phyloP scores from a whole-genome alignment of 345 rosid species.

The Aquilaria sinensis region DNA sequence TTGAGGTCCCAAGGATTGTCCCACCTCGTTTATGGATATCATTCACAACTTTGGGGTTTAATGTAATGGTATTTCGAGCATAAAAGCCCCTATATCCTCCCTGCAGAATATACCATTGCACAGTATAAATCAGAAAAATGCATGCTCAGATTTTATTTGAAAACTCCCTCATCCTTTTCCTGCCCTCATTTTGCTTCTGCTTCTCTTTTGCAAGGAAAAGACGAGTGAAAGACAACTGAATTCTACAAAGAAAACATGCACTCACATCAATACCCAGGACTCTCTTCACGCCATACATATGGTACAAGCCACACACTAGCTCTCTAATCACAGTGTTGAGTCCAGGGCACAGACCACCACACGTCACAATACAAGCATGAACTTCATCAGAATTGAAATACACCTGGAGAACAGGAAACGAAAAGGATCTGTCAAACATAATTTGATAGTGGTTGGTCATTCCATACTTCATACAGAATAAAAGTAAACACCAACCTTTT shows the following conservation, averaged over 20 bases:
- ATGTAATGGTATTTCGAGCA: slow-evolving; percentile 59
- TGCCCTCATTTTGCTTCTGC: too few species aligned
- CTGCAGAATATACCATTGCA: slow-evolving; percentile 23
- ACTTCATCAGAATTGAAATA: slow-evolving; percentile 77
- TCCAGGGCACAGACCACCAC: slow-evolving; percentile 95
- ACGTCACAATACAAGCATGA: slow-evolving; percentile 82
- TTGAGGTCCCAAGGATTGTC: slow-evolving; percentile 76
- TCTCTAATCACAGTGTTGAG: slow-evolving; percentile 91
- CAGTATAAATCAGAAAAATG: neutral
- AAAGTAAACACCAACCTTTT: slow-evolving; percentile 26
- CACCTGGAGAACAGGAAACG: slow-evolving; percentile 27
- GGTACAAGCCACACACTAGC: slow-evolving; percentile 59
- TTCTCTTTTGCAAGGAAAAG: neutral
- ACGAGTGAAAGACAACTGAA: neutral
- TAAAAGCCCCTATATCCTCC: slow-evolving; percentile 95
- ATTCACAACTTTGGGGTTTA: slow-evolving; percentile 67
- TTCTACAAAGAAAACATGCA: neutral
- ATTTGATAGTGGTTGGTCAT: too few species aligned
- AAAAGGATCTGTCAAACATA: too few species aligned
- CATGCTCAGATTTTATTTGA: neutral
- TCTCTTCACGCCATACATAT: slow-evolving; percentile 80
- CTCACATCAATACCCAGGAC: slow-evolving; percentile 84
- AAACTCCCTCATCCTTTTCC: neutral
- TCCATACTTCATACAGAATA: too few species aligned
- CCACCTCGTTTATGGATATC: slow-evolving; percentile 95